Percentiles rank a stretch among this genome's conserved stretches.
phyloP scores from a whole-genome alignment of 179 eudicot species.

The Drosera spatulata region DNA sequence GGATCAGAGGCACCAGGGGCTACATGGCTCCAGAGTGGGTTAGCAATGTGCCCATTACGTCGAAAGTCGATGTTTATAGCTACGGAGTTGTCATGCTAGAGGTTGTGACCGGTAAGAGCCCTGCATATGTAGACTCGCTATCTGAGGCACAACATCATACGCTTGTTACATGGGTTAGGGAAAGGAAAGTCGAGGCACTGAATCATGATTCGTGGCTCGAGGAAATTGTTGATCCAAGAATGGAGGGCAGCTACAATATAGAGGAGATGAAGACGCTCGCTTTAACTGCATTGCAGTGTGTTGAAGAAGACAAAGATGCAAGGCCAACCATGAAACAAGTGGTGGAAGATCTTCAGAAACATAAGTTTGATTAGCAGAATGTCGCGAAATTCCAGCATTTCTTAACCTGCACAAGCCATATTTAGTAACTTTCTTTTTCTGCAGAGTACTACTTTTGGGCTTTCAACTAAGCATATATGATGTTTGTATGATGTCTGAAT shows the following conservation, averaged over 20 bases:
- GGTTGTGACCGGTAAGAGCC: slow-evolving; percentile 5
- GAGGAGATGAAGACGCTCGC: slow-evolving; percentile 10
- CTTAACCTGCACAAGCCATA: no score
- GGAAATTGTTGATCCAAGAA: slow-evolving; percentile 17
- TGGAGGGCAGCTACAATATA: slow-evolving; percentile 9
- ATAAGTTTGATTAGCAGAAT: neutral
- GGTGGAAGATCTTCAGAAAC: slow-evolving; percentile 18
- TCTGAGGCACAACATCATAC: neutral
- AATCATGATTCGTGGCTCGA: slow-evolving; percentile 4
- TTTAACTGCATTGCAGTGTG: neutral
- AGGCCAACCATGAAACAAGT: slow-evolving; percentile 46
- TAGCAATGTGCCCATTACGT: slow-evolving; percentile 4
- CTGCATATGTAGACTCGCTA: neutral
- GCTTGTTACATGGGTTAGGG: slow-evolving; percentile 3
- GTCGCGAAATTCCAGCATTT: no score
- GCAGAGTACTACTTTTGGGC: no score
- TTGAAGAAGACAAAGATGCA: neutral
- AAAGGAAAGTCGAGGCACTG: neutral
- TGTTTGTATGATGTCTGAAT: no score
- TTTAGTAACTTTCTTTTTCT: no score
- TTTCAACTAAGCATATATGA: no score
- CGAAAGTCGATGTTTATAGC: slow-evolving; percentile 11
- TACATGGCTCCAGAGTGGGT: no score
- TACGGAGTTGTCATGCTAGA: slow-evolving; percentile 12
- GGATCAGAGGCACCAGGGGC: no score